A percentile compares a stretch with the other conserved stretches of the same genome.
Evolutionary conservation across 2,329 filamentous ascomycete species (phyloP).

Genomic region (Monilinia laxa): DNA sequence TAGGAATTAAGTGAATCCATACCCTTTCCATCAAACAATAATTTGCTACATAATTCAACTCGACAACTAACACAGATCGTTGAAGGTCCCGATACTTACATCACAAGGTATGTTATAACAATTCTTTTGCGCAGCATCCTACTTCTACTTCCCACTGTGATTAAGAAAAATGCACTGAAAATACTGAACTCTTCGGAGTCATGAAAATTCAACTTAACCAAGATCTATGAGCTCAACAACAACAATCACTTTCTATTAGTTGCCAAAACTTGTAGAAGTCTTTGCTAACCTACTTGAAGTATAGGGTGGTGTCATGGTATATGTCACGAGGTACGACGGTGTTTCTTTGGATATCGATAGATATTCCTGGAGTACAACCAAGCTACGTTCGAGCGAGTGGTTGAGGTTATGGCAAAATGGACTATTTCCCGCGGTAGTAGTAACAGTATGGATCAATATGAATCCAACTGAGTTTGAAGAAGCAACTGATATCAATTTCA

Average conservation of each 20-base stretch:
- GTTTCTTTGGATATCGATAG: neutral
- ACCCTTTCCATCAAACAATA: neutral
- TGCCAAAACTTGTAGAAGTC: neutral
- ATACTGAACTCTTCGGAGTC: conserved; percentile 41
- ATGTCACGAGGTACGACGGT: too few species aligned
- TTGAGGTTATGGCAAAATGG: neutral
- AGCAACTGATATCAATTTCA: neutral
- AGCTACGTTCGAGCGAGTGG: neutral
- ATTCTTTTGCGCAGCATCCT: neutral
- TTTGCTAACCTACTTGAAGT: conserved; percentile 1
- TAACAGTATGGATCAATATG: neutral
- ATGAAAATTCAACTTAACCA: conserved; percentile 41
- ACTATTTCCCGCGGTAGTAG: fast-evolving
- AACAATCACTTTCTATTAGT: neutral
- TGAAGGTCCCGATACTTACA: neutral
- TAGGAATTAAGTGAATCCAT: neutral
- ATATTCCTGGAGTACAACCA: neutral
- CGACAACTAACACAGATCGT: conserved; percentile 6
- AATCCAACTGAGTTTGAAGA: neutral
- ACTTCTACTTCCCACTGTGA: conserved; percentile 33
- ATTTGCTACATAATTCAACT: neutral
- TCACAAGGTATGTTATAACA: neutral
- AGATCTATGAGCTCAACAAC: conserved; percentile 41
- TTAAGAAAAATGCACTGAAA: conserved; percentile 44
- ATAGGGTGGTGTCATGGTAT: neutral